A percentile compares a stretch with the other conserved stretches of the same genome.
phyloP scores from a whole-genome alignment of 495 filamentous ascomycete species.

The Clavariopsis aquatica region DNA sequence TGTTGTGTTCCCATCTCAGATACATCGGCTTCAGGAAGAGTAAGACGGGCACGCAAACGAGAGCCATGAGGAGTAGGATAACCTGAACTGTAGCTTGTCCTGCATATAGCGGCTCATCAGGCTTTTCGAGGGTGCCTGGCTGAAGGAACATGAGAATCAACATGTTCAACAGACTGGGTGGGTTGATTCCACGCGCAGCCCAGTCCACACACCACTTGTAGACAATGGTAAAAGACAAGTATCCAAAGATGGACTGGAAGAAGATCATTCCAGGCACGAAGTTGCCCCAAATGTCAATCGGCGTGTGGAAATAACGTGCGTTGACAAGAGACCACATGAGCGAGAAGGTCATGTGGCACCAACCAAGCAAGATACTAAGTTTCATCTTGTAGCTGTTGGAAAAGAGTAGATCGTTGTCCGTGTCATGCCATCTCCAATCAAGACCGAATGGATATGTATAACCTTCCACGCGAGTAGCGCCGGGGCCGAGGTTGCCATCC shows the following conservation, averaged over 20 bases:
- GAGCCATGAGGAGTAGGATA: constrained; percentile 76
- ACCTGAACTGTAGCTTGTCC: constrained; percentile 77
- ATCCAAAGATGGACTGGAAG: constrained; percentile 98
- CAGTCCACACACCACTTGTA: constrained; percentile 98
- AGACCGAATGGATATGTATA: constrained; percentile 94
- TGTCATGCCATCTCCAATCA: constrained; percentile 95
- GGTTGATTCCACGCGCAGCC: constrained; percentile 61
- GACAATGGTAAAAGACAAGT: constrained; percentile 87
- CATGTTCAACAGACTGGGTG: constrained; percentile 94
- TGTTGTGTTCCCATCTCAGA: constrained; percentile 88
- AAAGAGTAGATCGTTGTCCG: constrained; percentile 92
- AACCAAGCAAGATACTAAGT: constrained; percentile 92
- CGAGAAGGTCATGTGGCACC: constrained; percentile 98
- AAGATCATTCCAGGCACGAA: constrained; percentile 98
- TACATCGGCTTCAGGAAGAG: constrained; percentile 95
- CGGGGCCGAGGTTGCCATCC: constrained; percentile 54
- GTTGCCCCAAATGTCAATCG: constrained; percentile 93
- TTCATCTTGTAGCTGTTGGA: constrained; percentile 99
- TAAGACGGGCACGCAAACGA: constrained; percentile 84
- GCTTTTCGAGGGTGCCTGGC: constrained; percentile 67
- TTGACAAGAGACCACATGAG: constrained; percentile 92
- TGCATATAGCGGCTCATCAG: constrained; percentile 65
- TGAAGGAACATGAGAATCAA: constrained; percentile 99
- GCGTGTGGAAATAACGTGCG: constrained; percentile 87
- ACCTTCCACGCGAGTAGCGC: constrained; percentile 62